Evolutionary conservation across 2,329 filamentous ascomycete species (phyloP).

Genomic region (Iodosphaeria phyllophila): DNA sequence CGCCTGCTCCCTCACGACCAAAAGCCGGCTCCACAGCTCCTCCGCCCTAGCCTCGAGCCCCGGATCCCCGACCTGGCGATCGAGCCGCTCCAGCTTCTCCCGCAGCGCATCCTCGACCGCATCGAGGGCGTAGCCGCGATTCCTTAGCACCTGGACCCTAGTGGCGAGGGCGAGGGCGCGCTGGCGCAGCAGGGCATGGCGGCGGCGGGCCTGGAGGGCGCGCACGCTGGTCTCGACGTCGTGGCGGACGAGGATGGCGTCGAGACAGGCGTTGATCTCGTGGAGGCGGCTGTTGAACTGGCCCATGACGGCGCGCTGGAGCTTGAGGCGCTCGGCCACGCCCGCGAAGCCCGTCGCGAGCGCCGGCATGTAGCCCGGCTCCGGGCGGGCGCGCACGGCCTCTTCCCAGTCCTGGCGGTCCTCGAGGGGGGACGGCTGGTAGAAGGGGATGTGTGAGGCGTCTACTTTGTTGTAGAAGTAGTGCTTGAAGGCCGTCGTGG

Average conservation of each 20-base stretch:
- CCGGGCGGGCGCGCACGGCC: slow-evolving; percentile 63
- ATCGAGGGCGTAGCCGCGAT: slow-evolving; percentile 64
- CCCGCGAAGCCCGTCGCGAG: slow-evolving; percentile 56
- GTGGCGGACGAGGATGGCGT: slow-evolving; percentile 55
- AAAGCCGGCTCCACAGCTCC: slow-evolving; percentile 71
- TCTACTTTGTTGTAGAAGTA: slow-evolving; percentile 82
- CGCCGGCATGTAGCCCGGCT: slow-evolving; percentile 57
- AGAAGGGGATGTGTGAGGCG: slow-evolving; percentile 56
- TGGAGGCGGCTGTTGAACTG: slow-evolving; percentile 57
- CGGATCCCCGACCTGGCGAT: slow-evolving; percentile 55
- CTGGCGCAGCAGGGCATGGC: slow-evolving; percentile 54
- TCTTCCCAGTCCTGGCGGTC: slow-evolving; percentile 71
- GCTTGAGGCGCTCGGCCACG: slow-evolving; percentile 51
- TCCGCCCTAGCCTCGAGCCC: slow-evolving; percentile 58
- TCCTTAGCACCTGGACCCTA: slow-evolving; percentile 63
- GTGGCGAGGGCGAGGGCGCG: slow-evolving; percentile 58
- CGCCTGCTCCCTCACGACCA: slow-evolving; percentile 54
- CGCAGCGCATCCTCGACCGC: slow-evolving; percentile 63
- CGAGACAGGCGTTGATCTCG: slow-evolving; percentile 59
- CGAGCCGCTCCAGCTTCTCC: slow-evolving; percentile 49
- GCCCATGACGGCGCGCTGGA: slow-evolving; percentile 50
- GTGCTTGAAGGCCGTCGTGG: slow-evolving; percentile 57
- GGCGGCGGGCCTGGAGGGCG: slow-evolving; percentile 51
- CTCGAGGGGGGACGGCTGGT: slow-evolving; percentile 49
- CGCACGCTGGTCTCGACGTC: slow-evolving; percentile 60